Evolutionary conservation across 2,329 filamentous ascomycete species (phyloP).

Genomic region (Fusarium pseudograminearum): DNA sequence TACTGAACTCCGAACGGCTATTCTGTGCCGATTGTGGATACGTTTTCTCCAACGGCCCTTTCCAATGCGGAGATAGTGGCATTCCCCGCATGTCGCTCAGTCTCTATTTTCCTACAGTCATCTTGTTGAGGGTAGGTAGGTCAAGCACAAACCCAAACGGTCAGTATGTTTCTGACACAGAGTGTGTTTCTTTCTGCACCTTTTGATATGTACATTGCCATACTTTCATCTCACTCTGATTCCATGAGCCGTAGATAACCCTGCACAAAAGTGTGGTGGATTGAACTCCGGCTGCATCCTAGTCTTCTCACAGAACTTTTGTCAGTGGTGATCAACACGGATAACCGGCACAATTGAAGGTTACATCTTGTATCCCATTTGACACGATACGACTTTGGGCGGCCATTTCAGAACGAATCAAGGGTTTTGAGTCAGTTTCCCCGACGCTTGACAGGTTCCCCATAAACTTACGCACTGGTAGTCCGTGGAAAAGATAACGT

Average conservation of each 20-base stretch:
- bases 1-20: slow-evolving; percentile 4
- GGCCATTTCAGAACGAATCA: background rate
- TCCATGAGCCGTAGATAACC: too few species aligned
- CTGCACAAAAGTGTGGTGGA: background rate
- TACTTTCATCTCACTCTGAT: too few species aligned
- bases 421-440: background rate
- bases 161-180: accelerated
- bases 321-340: background rate
- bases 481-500: background rate
- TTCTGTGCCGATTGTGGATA: slow-evolving; percentile 25
- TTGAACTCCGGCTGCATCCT: background rate
- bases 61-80: slow-evolving; percentile 1
- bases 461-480: background rate
- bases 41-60: background rate
- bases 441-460: background rate
- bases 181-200: background rate
- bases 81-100: slow-evolving; percentile 1
- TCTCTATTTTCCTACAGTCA: background rate
- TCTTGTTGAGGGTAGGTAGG: background rate
- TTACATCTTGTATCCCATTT: background rate
- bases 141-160: too few species aligned
- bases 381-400: background rate
- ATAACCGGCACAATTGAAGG: background rate
- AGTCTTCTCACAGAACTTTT: background rate
- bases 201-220: background rate